Percentiles rank a stretch among this genome's conserved stretches.
phyloP scores from a whole-genome alignment of 2,329 filamentous ascomycete genomes.

The Aspergillus caelatus region DNA sequence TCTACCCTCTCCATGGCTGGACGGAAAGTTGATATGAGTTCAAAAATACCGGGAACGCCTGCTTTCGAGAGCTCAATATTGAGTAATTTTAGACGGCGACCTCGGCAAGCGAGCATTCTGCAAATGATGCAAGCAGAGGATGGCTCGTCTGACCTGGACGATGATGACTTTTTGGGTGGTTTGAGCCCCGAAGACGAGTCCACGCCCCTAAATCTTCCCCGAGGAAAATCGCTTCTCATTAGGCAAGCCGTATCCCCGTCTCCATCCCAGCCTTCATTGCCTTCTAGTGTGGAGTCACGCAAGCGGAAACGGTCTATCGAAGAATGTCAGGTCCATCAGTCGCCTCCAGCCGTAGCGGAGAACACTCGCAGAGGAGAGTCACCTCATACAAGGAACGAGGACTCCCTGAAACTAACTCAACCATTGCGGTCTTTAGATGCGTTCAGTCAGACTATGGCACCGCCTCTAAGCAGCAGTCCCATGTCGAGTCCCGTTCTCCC shows the following conservation, averaged over 20 bases:
- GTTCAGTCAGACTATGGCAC: conserved; percentile 40
- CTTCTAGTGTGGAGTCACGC: conserved; percentile 33
- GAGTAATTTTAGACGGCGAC: conserved; percentile 47
- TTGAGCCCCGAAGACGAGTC: conserved; percentile 50
- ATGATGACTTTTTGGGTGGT: conserved; percentile 47
- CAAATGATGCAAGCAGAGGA: conserved; percentile 48
- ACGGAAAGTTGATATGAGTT: conserved; percentile 39
- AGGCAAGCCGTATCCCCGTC: conserved; percentile 25
- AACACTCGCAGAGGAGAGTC: conserved; percentile 23
- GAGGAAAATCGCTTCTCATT: conserved; percentile 34
- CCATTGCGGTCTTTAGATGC: conserved; percentile 23
- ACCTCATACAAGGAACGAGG: conserved; percentile 7
- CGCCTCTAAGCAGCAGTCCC: conserved; percentile 42
- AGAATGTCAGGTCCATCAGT: conserved; percentile 33
- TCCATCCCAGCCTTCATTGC: conserved; percentile 28
- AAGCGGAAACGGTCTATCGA: conserved; percentile 40
- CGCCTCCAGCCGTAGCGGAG: conserved; percentile 23
- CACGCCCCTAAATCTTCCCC: conserved; percentile 44
- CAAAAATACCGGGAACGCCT: conserved; percentile 43
- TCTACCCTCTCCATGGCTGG: conserved; percentile 42
- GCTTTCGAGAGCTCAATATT: conserved; percentile 47
- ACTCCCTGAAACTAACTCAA: conserved; percentile 15
- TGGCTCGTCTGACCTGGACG: conserved; percentile 37
- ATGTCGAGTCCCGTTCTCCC: conserved; percentile 22
- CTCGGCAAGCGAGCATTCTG: conserved; percentile 49